A percentile compares a stretch with the other conserved stretches of the same genome.
These are phyloP conservation scores for Wickerhamia fluorescens DNA, from an alignment of 805 yeast genomes.

Conservation along the genomic window DNA sequence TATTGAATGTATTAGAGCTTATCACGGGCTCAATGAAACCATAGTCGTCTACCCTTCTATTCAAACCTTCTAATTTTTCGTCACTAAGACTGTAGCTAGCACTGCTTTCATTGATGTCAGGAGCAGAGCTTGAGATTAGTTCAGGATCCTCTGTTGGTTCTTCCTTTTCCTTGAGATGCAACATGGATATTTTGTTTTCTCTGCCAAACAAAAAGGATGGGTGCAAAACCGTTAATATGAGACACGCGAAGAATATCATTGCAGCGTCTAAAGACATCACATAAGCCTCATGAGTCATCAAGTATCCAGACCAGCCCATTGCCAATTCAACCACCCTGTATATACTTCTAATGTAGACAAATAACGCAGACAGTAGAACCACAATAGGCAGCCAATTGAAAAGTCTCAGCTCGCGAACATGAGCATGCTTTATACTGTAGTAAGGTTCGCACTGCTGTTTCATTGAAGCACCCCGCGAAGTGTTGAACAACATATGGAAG, in stretches of 20 bases:
- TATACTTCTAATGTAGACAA: constrained; percentile 59
- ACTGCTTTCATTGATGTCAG: no score
- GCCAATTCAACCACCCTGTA: constrained; percentile 69
- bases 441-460: constrained; percentile 12
- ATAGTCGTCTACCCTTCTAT: no score
- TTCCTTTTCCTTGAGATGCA: background rate
- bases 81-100: no score
- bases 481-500: constrained; percentile 16
- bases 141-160: no score
- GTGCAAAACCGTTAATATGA: constrained; percentile 35
- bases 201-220: constrained; percentile 59
- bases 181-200: background rate
- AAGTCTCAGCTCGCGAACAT: constrained; percentile 24
- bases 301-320: constrained; percentile 63
- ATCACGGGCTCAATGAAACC: no score
- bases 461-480: constrained; percentile 12
- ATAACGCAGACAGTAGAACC: constrained; percentile 40
- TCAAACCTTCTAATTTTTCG: no score
- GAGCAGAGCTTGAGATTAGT: no score
- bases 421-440: constrained; percentile 28
- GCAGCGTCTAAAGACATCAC: constrained; percentile 30
- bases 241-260: constrained; percentile 18
- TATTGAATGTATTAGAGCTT: no score
- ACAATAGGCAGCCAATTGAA: constrained; percentile 41
- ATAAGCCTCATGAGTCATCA: constrained; percentile 44